Evolutionary conservation across 805 yeast genomes (phyloP).

Genomic region (Vanderwaltozyma yarrowii): DNA sequence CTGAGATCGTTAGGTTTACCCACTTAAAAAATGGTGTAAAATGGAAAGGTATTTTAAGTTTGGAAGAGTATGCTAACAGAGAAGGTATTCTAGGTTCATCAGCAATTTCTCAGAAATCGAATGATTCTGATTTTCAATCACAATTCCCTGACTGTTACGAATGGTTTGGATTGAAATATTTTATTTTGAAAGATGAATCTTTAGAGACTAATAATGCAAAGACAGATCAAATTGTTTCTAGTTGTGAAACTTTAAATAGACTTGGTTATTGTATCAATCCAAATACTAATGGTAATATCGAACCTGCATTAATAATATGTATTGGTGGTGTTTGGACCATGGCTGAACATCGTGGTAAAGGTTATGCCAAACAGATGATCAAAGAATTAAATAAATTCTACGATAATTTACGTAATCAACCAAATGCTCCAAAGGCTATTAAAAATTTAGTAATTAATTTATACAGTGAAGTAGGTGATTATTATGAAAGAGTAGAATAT

Average conservation of each 20-base stretch:
- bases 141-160: conserved; percentile 11
- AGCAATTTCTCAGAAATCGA: conserved; percentile 16
- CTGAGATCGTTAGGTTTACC: conserved; percentile 29
- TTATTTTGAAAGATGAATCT: conserved; percentile 23
- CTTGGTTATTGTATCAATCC: conserved; percentile 26
- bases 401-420: conserved; percentile 19
- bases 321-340: conserved; percentile 55
- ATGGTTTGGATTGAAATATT: conserved; percentile 30
- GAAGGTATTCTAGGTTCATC: conserved; percentile 27
- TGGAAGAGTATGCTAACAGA: conserved; percentile 31
- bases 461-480: conserved; percentile 67
- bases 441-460: conserved; percentile 33
- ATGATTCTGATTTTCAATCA: conserved; percentile 6
- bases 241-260: conserved; percentile 34
- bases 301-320: conserved; percentile 30
- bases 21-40: conserved; percentile 26
- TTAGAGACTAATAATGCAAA: conserved; percentile 14
- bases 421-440: conserved; percentile 21
- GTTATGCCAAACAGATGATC: conserved; percentile 46
- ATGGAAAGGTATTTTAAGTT: conserved; percentile 29
- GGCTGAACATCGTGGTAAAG: conserved; percentile 38
- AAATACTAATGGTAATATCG: conserved; percentile 16
- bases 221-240: conserved; percentile 30
- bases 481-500: conserved; percentile 56
- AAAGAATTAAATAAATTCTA: conserved; percentile 26